Evolutionary conservation across 108 stramenopile genomes (phyloP).

Genomic region (Pseudonitzschia multiseries): DNA sequence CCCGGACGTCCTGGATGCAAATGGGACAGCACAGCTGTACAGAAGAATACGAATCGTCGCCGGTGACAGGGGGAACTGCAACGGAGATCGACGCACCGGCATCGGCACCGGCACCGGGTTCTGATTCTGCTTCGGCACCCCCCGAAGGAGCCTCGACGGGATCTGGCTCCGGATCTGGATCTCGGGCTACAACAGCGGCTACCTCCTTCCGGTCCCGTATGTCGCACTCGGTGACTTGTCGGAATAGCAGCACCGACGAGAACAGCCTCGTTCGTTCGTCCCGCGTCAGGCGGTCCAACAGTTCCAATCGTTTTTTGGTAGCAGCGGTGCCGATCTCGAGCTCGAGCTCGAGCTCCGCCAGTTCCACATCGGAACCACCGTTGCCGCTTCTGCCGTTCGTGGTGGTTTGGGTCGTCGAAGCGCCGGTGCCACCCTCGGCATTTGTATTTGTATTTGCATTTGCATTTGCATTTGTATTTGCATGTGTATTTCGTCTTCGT

Average conservation of each 20-base stretch:
- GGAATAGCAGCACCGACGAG: not conserved
- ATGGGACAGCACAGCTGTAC: conserved; percentile 2
- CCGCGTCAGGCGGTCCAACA: not conserved
- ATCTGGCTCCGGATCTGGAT: too few relatives aligned
- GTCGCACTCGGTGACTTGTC: not conserved
- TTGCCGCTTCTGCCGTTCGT: not conserved
- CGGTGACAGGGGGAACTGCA: not conserved
- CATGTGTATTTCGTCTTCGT: not conserved
- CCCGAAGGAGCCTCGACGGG: too few relatives aligned
- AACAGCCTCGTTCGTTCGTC: not conserved
- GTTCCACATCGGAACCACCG: not conserved
- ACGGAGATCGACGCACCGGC: too few relatives aligned
- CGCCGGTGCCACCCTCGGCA: too few relatives aligned
- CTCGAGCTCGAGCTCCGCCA: conserved; percentile 3
- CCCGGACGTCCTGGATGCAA: conserved; percentile 8
- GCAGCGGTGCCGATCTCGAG: not conserved
- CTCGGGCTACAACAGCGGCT: not conserved
- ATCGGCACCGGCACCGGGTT: too few relatives aligned
- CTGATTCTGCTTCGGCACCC: too few relatives aligned
- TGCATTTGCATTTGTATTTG: not conserved
- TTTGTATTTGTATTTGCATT: too few relatives aligned
- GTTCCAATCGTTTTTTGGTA: not conserved
- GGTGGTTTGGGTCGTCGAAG: not conserved
- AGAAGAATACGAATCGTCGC: not conserved
- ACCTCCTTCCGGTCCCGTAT: not conserved